A percentile compares a stretch with the other conserved stretches of the same genome.
Evolutionary conservation across 495 filamentous ascomycete genomes (phyloP).

Genomic region (Thermochaetoides thermophila): DNA sequence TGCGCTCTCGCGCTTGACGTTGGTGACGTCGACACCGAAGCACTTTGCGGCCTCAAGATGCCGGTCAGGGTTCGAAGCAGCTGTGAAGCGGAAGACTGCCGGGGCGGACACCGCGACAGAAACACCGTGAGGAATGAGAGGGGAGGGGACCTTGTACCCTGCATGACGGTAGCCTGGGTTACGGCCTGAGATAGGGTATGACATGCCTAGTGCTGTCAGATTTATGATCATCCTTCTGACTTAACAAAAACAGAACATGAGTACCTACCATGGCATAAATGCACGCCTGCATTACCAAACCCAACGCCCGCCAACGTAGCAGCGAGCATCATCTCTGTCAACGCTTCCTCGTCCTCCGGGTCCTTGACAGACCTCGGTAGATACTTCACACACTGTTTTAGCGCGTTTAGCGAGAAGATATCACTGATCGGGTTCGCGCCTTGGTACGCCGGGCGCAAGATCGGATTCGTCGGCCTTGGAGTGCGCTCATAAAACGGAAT

Average conservation of each 20-base stretch:
- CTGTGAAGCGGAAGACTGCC: constrained; percentile 88
- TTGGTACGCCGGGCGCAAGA: constrained; percentile 86
- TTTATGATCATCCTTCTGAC: background rate
- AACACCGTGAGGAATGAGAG: constrained; percentile 92
- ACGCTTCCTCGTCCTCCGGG: constrained; percentile 80
- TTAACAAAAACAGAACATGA: constrained; percentile 1
- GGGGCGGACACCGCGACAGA: constrained; percentile 90
- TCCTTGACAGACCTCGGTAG: constrained; percentile 74
- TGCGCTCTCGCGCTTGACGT: constrained; percentile 72
- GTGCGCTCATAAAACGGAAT: constrained; percentile 79
- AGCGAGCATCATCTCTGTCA: constrained; percentile 86
- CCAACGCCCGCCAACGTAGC: constrained; percentile 89
- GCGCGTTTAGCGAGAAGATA: constrained; percentile 77
- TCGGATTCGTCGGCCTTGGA: constrained; percentile 77
- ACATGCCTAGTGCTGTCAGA: constrained; percentile 47
- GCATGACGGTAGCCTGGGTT: constrained; percentile 80
- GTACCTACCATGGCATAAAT: constrained; percentile 69
- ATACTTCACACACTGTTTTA: constrained; percentile 72
- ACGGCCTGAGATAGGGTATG: constrained; percentile 84
- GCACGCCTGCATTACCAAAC: constrained; percentile 94
- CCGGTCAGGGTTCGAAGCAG: constrained; percentile 74
- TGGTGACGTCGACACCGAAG: constrained; percentile 78
- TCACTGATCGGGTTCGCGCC: constrained; percentile 96
- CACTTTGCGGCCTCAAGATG: constrained; percentile 79
- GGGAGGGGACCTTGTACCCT: constrained; percentile 57